Base-by-base conservation (phyloP, 208 protist species). In the Acanthamoeba healyi region DNA sequence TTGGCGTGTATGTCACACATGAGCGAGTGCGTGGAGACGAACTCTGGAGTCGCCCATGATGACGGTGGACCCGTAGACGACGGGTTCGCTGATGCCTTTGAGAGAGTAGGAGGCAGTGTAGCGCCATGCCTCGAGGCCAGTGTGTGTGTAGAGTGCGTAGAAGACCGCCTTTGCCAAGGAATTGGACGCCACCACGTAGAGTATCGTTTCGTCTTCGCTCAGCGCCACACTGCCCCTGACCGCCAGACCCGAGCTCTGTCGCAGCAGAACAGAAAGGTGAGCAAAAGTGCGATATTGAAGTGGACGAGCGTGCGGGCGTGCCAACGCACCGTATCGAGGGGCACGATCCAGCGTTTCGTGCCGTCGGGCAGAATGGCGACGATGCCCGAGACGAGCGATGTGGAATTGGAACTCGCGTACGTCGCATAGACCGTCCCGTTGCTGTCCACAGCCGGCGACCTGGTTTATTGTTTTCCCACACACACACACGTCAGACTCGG, bases 281-380 rank as follows among this genome's bases (percentile, higher is more conserved):
- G 4, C 26, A 22, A 22, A 17, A 2, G 56, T 22, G n/a, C 4
- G 15, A 22, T 17, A 22, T 65, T 17, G 56, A 65, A 17, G 3
- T 4, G 15, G 24, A 65, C 56, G 3, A 5, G 56, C 10, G 56
- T 17, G 3, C 15, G 19, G n/a, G 38, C 4, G 42, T 29, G n/a
- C n/a, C n/a, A n/a, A n/a, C n/a, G n/a, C n/a, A 82, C 72, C 72
- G 72, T 82, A 38, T 82, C 42, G 40, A 82, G 19, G 72, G 36
- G 12, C 5, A 51, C 2, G 19, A 82, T 44, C 72, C 72, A 82
- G 22, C 19, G 7, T 22, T 51, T 42, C 7, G 40, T n/a, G 40
- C 72, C 72, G 26, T 82, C 40, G 42, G 72, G 72, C 5, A 15
- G 36, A 24, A 82, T 82, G n/a, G 38, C 7, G 40, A 82, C 42